A percentile compares a stretch with the other conserved stretches of the same genome.
phyloP scores from a whole-genome alignment of 176 grass and related monocot genomes.

The Ananas comosus region DNA sequence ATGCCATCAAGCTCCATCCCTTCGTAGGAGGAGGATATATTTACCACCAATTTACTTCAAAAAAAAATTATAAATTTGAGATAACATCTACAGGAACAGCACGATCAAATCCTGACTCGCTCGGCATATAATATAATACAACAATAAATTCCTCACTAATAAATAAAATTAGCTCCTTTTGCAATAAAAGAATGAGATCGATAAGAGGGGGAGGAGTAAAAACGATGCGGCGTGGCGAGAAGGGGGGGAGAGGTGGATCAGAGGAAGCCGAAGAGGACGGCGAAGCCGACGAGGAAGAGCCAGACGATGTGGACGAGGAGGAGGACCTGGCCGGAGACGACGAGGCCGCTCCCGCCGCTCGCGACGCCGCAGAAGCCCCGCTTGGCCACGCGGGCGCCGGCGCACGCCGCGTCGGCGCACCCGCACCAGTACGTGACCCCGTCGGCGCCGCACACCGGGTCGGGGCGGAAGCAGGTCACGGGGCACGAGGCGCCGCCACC shows the following conservation, averaged over 20 bases:
- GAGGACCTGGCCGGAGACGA: constrained; percentile 68
- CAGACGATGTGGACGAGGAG: constrained; percentile 87
- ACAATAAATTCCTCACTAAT: no score
- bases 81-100: no score
- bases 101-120: no score
- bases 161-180: no score
- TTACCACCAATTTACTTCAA: no score
- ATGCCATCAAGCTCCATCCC: no score
- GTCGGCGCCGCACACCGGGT: constrained; percentile 76
- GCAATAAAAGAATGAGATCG: no score
- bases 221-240: no score
- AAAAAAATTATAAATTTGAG: no score
- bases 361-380: constrained; percentile 76
- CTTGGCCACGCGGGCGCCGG: constrained; percentile 48
- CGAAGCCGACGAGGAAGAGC: constrained; percentile 78
- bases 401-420: constrained; percentile 68
- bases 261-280: constrained; percentile 80
- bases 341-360: constrained; percentile 29
- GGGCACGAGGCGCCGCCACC: constrained; percentile 29
- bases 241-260: constrained; percentile 11
- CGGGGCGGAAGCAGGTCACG: constrained; percentile 66
- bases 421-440: constrained; percentile 83
- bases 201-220: no score
- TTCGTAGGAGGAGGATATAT: no score
- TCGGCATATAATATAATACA: no score